A percentile compares a stretch with the other conserved stretches of the same genome.
Conservation (phyloP, 2,329 filamentous ascomycete genomes). For the Sordariomycetes sp. region DNA sequence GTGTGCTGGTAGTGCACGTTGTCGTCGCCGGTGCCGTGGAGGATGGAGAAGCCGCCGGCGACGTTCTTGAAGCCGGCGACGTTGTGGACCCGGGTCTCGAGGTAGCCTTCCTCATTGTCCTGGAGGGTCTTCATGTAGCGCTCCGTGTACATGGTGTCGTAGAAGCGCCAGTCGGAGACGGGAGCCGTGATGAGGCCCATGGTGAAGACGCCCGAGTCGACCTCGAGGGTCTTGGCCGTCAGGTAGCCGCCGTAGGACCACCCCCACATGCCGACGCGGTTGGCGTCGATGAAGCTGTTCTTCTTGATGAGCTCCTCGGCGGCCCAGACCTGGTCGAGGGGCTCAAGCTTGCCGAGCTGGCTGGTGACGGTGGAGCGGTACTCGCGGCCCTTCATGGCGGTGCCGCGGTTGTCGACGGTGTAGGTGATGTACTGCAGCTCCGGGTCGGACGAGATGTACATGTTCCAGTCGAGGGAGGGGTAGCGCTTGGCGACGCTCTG, state of each 20-base stretch:
- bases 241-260: constrained; percentile 64
- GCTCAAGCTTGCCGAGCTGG: constrained; percentile 54
- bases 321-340: constrained; percentile 59
- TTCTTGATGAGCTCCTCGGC: constrained; percentile 43
- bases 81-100: constrained; percentile 48
- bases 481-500: constrained; percentile 52
- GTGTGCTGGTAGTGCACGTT: constrained; percentile 65
- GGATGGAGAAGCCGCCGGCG: constrained; percentile 49
- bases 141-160: constrained; percentile 64
- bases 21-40: constrained; percentile 61
- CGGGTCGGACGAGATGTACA: constrained; percentile 57
- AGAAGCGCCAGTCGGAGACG: constrained; percentile 61
- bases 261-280: constrained; percentile 58
- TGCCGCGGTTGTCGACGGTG: constrained; percentile 61
- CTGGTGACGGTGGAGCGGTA: constrained; percentile 50
- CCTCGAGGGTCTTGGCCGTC: constrained; percentile 56
- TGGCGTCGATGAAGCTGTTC: constrained; percentile 44
- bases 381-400: constrained; percentile 52
- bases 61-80: constrained; percentile 53
- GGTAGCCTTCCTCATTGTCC: constrained; percentile 51
- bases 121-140: constrained; percentile 59
- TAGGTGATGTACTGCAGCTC: constrained; percentile 60
- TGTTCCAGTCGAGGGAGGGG: constrained; percentile 44
- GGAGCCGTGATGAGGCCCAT: constrained; percentile 56
- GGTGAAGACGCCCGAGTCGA: constrained; percentile 49